These are phyloP conservation scores for Hypoxylon lienhwacheense DNA, from an alignment of 495 filamentous ascomycete species.

Conservation along the genomic window DNA sequence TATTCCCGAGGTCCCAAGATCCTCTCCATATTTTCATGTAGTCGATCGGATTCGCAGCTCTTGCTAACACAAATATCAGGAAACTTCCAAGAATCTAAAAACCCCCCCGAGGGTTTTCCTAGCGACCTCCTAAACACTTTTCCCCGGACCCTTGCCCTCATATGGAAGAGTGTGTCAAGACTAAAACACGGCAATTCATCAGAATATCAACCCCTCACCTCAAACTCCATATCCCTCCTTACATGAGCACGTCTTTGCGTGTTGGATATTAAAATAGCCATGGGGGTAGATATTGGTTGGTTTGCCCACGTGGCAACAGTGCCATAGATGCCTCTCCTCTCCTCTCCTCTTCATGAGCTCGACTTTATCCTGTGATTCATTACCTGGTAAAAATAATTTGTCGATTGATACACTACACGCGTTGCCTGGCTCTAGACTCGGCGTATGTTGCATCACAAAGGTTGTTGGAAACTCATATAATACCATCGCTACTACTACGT, in stretches of 20 bases:
- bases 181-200: conserved; percentile 28
- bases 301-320: conserved; percentile 24
- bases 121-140: too few species aligned
- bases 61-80: neutral
- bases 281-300: conserved; percentile 6
- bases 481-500: neutral
- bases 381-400: conserved; percentile 1
- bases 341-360: neutral
- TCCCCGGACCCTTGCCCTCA: conserved; percentile 3
- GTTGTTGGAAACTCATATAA: conserved; percentile 1
- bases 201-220: conserved; percentile 28
- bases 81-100: neutral
- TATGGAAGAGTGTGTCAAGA: conserved; percentile 6
- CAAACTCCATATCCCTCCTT: conserved; percentile 1
- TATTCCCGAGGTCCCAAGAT: neutral
- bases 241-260: too few species aligned
- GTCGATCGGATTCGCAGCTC: too few species aligned
- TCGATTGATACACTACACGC: neutral
- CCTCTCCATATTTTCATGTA: neutral
- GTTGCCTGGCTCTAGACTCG: conserved; percentile 12
- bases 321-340: conserved; percentile 12
- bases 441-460: conserved; percentile 6
- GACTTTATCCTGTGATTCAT: neutral
- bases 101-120: neutral
- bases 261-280: conserved; percentile 21